Evolutionary conservation across 2,329 filamentous ascomycete genomes (phyloP).

Genomic region (Ophiobolus disseminans): DNA sequence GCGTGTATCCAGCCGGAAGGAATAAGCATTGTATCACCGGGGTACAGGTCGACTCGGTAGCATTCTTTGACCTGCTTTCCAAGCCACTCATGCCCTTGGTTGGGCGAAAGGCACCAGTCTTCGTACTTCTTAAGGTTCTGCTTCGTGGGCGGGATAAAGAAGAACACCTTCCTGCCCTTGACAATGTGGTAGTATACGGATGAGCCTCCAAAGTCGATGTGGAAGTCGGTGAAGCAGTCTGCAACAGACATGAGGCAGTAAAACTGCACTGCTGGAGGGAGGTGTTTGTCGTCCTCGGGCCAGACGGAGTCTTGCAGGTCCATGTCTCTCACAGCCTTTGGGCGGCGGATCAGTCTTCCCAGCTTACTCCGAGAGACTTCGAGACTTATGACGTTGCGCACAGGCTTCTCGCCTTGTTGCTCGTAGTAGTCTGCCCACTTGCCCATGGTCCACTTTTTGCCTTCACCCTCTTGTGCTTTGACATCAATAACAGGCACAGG

Average conservation of each 20-base stretch:
- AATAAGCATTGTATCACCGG: conserved; percentile 74
- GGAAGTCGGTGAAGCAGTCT: conserved; percentile 75
- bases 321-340: conserved; percentile 70
- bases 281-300: conserved; percentile 62
- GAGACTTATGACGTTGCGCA: conserved; percentile 73
- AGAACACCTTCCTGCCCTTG: conserved; percentile 73
- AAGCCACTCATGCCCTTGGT: conserved; percentile 71
- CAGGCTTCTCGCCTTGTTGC: conserved; percentile 65
- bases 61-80: conserved; percentile 70
- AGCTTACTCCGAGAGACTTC: conserved; percentile 71
- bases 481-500: conserved; percentile 72
- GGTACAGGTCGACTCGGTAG: conserved; percentile 69
- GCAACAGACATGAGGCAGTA: conserved; percentile 75
- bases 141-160: conserved; percentile 73
- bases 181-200: conserved; percentile 75
- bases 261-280: conserved; percentile 70
- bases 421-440: conserved; percentile 74
- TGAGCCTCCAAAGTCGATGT: conserved; percentile 75
- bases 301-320: conserved; percentile 64
- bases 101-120: conserved; percentile 72
- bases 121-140: conserved; percentile 74
- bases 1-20: conserved; percentile 76
- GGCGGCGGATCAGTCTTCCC: conserved; percentile 67
- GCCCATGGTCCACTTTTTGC: conserved; percentile 69
- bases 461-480: conserved; percentile 71